These are phyloP conservation scores for Mycotypha africana DNA, from an alignment of 371 early-diverging fungal genomes.

Conservation along the genomic window DNA sequence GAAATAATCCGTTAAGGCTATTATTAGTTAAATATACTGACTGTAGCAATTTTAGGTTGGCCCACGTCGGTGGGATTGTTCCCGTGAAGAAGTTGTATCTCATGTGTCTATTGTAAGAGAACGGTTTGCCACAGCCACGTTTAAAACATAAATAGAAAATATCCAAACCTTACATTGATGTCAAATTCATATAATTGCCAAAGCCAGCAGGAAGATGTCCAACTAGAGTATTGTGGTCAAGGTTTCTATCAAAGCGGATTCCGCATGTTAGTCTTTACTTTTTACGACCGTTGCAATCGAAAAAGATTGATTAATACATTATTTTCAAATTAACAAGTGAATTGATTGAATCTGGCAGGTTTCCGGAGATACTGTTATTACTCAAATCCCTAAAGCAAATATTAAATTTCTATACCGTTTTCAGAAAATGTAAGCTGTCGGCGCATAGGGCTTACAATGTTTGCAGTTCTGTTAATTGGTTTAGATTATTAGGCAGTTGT, in stretches of 20 bases:
- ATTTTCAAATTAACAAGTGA: slow-evolving; percentile 18
- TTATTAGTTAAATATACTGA: slow-evolving; percentile 37
- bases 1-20: slow-evolving; percentile 30
- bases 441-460: no score
- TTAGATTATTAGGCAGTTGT: slow-evolving; percentile 38
- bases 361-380: slow-evolving; percentile 43
- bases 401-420: neutral
- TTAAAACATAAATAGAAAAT: slow-evolving; percentile 1
- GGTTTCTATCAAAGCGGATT: no score
- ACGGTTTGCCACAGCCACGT: no score
- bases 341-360: slow-evolving; percentile 32
- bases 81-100: slow-evolving; percentile 40
- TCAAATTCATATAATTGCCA: slow-evolving; percentile 16
- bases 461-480: slow-evolving; percentile 32
- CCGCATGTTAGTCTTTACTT: no score
- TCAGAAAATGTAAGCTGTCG: no score
- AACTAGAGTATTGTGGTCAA: slow-evolving; percentile 28
- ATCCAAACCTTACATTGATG: slow-evolving; percentile 21
- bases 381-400: slow-evolving; percentile 37
- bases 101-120: slow-evolving; percentile 28
- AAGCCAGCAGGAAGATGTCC: slow-evolving; percentile 25
- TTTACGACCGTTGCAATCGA: no score
- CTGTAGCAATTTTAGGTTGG: slow-evolving; percentile 6
- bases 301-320: slow-evolving; percentile 20
- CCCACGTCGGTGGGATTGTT: slow-evolving; percentile 33